Evolutionary conservation across 169 alveolate genomes (phyloP).

Genomic region (Neospora caninum): DNA sequence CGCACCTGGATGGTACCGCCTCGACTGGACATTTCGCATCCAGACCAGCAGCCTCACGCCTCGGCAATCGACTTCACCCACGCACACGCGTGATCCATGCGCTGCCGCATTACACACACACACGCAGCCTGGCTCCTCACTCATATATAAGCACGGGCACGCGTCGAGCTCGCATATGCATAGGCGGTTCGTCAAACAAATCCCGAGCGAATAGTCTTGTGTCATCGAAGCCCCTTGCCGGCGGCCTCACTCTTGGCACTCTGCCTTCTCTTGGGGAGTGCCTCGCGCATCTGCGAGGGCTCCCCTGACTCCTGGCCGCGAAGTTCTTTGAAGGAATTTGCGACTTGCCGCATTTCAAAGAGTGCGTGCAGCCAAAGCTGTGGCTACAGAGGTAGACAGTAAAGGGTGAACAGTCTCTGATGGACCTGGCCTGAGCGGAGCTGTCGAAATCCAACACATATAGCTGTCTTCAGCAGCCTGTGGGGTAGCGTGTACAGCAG

Average conservation of each 20-base stretch:
- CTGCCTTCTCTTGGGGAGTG: too few species aligned
- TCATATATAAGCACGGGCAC: neutral
- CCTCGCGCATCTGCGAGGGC: neutral
- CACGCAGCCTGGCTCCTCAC: neutral
- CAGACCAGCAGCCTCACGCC: constrained; percentile 8
- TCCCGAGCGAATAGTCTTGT: neutral
- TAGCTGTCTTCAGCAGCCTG: too few species aligned
- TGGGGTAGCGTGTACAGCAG: too few species aligned
- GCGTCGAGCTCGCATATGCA: neutral
- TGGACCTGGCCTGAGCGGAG: too few species aligned
- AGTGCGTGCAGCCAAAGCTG: too few species aligned
- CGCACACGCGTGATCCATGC: neutral
- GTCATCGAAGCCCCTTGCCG: neutral
- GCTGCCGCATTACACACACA: neutral
- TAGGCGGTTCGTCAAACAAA: neutral
- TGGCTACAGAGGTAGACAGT: too few species aligned
- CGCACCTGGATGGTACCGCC: constrained; percentile 31
- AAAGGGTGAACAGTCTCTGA: too few species aligned
- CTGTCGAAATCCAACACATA: too few species aligned
- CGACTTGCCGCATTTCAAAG: too few species aligned
- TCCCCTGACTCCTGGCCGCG: neutral
- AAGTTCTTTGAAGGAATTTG: too few species aligned
- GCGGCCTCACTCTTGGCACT: neutral
- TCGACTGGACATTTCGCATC: constrained; percentile 19
- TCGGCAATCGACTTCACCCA: neutral